Evolutionary conservation across 495 filamentous ascomycete species (phyloP), one percentile per base, ranked within the genome.

Genomic region (Trichoderma virens): DNA sequence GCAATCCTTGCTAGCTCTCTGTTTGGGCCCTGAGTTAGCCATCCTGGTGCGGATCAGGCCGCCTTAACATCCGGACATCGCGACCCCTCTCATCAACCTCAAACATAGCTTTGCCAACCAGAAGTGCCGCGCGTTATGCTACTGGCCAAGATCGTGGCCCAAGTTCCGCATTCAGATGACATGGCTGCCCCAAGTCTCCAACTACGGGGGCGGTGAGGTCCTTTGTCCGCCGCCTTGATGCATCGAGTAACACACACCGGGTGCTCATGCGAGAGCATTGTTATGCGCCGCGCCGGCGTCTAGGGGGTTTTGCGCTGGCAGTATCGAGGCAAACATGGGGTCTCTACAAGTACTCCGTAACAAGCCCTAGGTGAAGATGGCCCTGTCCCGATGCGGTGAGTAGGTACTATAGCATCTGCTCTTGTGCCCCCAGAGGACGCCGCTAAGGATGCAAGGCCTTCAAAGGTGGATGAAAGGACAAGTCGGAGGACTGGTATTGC

Each of bases 81-180:
- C 51, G 51, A 56, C 51, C 51, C 51, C 51, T 56, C 51, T 56
- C 51, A 56, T 56, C 51, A 56, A 56, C 51, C 51, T 56, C 51
- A 56, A 56, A 56, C 51, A 56, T 56, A 18, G 51, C 51, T 56
- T n/a, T 30, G 27, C 51, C 45, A 56, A 6, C 51, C 28, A 56
- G 23, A 56, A 56, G 51, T 56, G 51, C 27, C 51, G 51, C 51
- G 51, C 51, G 25, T 28, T 4, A 56, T 56, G 51, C 51, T 9
- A 56, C 51, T 31, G 51, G 51, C 51, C 51, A 56, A 5, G 27
- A 56, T 56, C 23, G 11, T 56, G 51, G 23, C 25, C 20, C 51
- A 30, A 30, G 25, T 7, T 28, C 51, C 51, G 51, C 47, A 11
- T 14, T 54, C 7, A 6, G 47, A 25, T 28, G 47, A 14, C 47